These are phyloP conservation scores for Colletotrichum gloeosporioides DNA, from an alignment of 2,329 filamentous ascomycete species.

Conservation along the genomic window DNA sequence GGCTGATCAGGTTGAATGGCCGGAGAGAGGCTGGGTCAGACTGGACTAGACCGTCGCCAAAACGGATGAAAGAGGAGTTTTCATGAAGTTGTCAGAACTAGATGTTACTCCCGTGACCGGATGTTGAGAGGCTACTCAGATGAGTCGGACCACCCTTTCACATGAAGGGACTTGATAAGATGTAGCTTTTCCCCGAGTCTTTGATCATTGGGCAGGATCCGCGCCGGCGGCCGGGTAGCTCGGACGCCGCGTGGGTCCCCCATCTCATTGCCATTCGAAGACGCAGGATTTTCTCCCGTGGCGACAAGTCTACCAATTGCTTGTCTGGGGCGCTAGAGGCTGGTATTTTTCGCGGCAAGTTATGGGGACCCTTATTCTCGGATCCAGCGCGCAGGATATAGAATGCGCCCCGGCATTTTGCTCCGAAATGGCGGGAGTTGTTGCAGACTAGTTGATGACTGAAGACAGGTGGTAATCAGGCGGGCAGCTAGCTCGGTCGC, in stretches of 20 bases:
- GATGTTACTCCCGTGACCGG: background rate
- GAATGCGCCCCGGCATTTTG: background rate
- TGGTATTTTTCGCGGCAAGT: background rate
- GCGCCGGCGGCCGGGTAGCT: background rate
- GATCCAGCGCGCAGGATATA: background rate
- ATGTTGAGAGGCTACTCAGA: background rate
- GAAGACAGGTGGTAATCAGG: background rate
- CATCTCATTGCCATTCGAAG: background rate
- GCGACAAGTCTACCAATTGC: background rate
- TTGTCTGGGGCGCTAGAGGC: background rate
- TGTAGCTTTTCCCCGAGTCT: background rate
- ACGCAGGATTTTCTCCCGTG: background rate
- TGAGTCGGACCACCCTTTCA: background rate
- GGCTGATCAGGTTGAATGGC: background rate
- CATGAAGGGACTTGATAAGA: background rate
- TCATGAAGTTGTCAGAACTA: background rate
- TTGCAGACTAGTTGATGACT: background rate
- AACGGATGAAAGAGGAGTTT: background rate
- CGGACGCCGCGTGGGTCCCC: background rate
- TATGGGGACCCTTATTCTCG: background rate
- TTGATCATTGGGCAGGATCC: background rate
- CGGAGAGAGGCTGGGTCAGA: conserved; percentile 23
- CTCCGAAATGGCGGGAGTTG: background rate
- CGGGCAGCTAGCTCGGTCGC: background rate
- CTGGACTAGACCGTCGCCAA: background rate